Conservation (phyloP, 1,284 basidiomycete genomes). For the Sanghuangporus weigelae region DNA sequence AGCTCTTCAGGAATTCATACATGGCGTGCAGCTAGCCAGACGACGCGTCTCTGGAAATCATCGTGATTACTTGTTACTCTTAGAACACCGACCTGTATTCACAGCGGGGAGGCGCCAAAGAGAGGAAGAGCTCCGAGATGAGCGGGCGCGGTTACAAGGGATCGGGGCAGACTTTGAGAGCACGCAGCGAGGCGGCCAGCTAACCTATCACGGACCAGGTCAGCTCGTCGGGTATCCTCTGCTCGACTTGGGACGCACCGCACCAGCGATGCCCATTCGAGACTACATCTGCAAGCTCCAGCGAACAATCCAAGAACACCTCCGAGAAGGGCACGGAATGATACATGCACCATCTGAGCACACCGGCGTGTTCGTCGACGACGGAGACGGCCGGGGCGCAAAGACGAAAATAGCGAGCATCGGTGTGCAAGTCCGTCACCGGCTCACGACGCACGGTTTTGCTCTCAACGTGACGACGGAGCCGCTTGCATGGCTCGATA, state of each 20-base stretch:
- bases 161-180: constrained; percentile 87
- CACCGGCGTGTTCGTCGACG: constrained; percentile 73
- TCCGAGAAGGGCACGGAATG: constrained; percentile 53
- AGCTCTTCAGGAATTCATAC: constrained; percentile 64
- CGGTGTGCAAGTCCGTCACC: constrained; percentile 93
- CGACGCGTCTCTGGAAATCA: constrained; percentile 40
- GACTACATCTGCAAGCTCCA: constrained; percentile 75
- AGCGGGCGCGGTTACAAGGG: constrained; percentile 60
- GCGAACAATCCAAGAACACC: constrained; percentile 52
- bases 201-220: constrained; percentile 97
- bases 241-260: constrained; percentile 67
- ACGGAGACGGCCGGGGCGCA: constrained; percentile 19
- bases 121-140: constrained; percentile 54
- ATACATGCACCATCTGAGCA: constrained; percentile 52
- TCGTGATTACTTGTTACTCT: constrained; percentile 64
- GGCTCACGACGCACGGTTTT: constrained; percentile 94
- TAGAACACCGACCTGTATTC: constrained; percentile 91
- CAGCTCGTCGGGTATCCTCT: constrained; percentile 96
- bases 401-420: constrained; percentile 87
- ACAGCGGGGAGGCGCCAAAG: constrained; percentile 87
- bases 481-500: constrained; percentile 79
- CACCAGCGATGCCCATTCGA: constrained; percentile 44
- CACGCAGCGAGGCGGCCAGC: constrained; percentile 85
- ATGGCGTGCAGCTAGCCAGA: constrained; percentile 53
- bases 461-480: constrained; percentile 86